A percentile compares a stretch with the other conserved stretches of the same genome.
Conservation (phyloP, 768 basidiomycete species). For the Boletus bicolor region DNA sequence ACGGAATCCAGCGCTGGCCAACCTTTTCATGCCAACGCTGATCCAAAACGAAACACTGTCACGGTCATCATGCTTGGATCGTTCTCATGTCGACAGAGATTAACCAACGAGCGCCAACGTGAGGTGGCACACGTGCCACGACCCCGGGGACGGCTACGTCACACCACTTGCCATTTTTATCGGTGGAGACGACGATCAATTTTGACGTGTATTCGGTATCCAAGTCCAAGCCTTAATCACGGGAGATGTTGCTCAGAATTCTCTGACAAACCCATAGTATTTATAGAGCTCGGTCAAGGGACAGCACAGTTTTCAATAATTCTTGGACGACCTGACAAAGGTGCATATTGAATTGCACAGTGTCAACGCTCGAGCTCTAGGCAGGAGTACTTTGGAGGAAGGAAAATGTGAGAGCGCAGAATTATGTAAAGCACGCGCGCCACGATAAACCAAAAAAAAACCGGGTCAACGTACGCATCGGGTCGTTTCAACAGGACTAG, state of each 20-base stretch:
- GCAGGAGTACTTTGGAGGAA: conserved; percentile 5
- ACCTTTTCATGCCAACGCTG: too few species aligned
- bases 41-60: too few species aligned
- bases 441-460: background rate
- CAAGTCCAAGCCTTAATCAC: background rate
- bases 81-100: background rate
- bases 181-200: background rate
- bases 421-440: background rate
- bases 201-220: background rate
- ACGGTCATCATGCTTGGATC: background rate
- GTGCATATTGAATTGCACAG: background rate
- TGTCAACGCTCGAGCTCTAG: conserved; percentile 21
- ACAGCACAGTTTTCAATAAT: background rate
- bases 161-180: background rate
- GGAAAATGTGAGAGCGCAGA: background rate
- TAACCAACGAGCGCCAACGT: background rate
- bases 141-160: background rate
- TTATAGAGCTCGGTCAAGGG: background rate
- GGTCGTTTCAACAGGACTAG: background rate
- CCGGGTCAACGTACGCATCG: background rate
- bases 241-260: background rate
- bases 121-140: background rate
- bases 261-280: background rate
- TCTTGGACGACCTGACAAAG: background rate
- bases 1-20: too few species aligned